Evolutionary conservation across 106 monocot genomes (phyloP).

Genomic region (Acanthochlamys bracteata): DNA sequence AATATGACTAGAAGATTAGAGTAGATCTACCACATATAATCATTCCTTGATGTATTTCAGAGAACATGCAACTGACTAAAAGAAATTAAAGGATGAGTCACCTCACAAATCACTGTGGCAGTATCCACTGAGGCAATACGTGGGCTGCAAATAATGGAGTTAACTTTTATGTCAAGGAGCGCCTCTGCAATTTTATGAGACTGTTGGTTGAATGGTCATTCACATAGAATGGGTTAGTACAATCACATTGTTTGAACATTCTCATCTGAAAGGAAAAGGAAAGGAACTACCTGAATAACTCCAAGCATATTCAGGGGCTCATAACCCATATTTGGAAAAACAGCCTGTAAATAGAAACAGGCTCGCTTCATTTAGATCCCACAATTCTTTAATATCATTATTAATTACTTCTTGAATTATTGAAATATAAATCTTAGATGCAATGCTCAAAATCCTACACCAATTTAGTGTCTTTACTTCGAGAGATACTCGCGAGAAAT

Average conservation of each 20-base stretch:
- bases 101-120: constrained; percentile 69
- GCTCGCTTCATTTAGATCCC: neutral
- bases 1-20: neutral
- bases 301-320: constrained; percentile 97
- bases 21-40: neutral
- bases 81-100: constrained; percentile 9
- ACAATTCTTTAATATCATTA: no score
- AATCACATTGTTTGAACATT: neutral
- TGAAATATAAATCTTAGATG: no score
- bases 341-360: constrained; percentile 31
- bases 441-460: no score
- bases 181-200: neutral
- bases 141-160: constrained; percentile 58
- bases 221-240: neutral
- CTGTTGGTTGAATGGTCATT: neutral
- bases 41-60: neutral
- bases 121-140: constrained; percentile 75
- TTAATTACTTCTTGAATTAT: no score
- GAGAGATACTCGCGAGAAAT: no score
- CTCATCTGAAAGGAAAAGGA: neutral
- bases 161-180: constrained; percentile 70
- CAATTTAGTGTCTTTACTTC: no score
- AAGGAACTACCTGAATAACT: constrained; percentile 62
- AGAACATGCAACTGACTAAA: neutral
- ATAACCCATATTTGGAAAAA: constrained; percentile 46